Percentiles rank a stretch among this genome's conserved stretches.
These are phyloP conservation scores for Gigaspora rosea DNA, from an alignment of 192 early-diverging fungal genomes.

Conservation along the genomic window DNA sequence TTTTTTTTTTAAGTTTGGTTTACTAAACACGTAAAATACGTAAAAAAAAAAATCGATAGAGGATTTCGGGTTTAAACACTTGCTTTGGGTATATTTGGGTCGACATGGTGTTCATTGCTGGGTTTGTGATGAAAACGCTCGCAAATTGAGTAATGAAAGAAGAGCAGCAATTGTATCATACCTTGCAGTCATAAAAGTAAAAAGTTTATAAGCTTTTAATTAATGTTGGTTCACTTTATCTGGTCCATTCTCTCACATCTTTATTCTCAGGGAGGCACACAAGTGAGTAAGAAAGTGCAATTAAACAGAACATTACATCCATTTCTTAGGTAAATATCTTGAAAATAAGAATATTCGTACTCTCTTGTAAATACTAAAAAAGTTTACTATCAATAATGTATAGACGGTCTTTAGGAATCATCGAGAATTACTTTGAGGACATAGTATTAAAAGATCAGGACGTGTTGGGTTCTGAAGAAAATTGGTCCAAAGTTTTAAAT, in stretches of 20 bases:
- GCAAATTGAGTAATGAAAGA: conserved; percentile 72
- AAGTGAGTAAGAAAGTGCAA: conserved; percentile 72
- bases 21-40: neutral
- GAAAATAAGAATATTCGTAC: conserved; percentile 29
- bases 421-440: conserved; percentile 74
- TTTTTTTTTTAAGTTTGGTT: neutral
- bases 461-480: conserved; percentile 59
- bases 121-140: conserved; percentile 90
- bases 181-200: conserved; percentile 71
- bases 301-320: conserved; percentile 70
- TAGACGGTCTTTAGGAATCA: conserved; percentile 64
- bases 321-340: conserved; percentile 56
- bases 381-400: neutral
- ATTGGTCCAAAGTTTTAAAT: conserved; percentile 76
- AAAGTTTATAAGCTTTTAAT: neutral
- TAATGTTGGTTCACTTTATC: neutral
- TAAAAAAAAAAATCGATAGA: conserved; percentile 45
- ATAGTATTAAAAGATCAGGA: conserved; percentile 74
- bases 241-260: neutral
- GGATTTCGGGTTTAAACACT: conserved; percentile 93
- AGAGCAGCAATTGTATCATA: conserved; percentile 84
- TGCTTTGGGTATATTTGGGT: conserved; percentile 95
- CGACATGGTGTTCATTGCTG: conserved; percentile 98
- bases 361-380: neutral
- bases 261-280: conserved; percentile 65